These are phyloP conservation scores for Monosporascus sp. DNA, from an alignment of 2,329 filamentous ascomycete genomes.

Conservation along the genomic window DNA sequence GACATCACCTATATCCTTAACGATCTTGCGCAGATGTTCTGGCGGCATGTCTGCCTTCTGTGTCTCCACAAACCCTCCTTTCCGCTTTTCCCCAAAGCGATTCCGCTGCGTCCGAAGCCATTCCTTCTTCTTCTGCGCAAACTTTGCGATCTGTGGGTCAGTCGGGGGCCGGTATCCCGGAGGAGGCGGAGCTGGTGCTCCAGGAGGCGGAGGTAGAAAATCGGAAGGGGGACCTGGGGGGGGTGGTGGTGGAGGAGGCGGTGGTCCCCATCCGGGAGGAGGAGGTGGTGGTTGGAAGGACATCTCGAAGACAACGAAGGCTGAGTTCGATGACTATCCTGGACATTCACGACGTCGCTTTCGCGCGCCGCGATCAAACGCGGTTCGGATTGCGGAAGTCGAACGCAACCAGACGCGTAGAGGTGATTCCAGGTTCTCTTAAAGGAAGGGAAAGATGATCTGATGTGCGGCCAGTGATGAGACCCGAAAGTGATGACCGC, in stretches of 20 bases:
- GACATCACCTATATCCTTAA: constrained; percentile 97
- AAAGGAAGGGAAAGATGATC: constrained; percentile 4
- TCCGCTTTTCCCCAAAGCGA: constrained; percentile 93
- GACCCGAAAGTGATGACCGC: constrained; percentile 3
- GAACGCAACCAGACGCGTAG: constrained; percentile 13
- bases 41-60: constrained; percentile 99
- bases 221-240: constrained; percentile 50
- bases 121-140: constrained; percentile 98
- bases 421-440: constrained; percentile 2
- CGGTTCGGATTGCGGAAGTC: constrained; percentile 16
- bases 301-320: constrained; percentile 30
- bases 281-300: constrained; percentile 49
- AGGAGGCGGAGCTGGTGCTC: constrained; percentile 65
- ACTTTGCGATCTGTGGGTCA: constrained; percentile 85
- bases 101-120: constrained; percentile 90
- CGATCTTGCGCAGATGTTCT: constrained; percentile 96
- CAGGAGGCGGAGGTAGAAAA: constrained; percentile 51
- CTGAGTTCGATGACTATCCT: constrained; percentile 14
- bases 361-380: constrained; percentile 28
- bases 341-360: constrained; percentile 21
- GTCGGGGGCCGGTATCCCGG: constrained; percentile 77
- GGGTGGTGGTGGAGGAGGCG: constrained; percentile 50
- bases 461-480: constrained; percentile 5
- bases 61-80: constrained; percentile 93
- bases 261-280: constrained; percentile 52